Evolutionary conservation across 306 rosid species (phyloP).

Genomic region (Cercis canadensis): DNA sequence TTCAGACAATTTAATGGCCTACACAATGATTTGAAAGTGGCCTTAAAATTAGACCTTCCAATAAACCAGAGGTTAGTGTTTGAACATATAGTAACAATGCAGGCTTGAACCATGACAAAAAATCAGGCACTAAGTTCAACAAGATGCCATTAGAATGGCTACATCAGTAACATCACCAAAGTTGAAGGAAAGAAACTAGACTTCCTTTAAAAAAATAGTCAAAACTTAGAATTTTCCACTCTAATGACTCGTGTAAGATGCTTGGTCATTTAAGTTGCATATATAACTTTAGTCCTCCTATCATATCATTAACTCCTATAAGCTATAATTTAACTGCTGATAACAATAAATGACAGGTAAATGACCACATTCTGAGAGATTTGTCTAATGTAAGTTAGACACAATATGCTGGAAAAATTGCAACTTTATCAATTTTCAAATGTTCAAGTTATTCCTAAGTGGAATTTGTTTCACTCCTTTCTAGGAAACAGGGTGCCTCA

Average conservation of each 20-base stretch:
- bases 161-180: not conserved
- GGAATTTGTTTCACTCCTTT: not conserved
- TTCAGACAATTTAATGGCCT: not conserved
- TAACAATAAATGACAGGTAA: not conserved
- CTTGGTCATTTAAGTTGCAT: no score
- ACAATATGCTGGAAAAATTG: not conserved
- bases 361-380: not conserved
- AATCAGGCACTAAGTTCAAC: not conserved
- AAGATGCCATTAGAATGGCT: not conserved
- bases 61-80: not conserved
- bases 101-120: constrained; percentile 4
- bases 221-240: not conserved
- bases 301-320: not conserved
- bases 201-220: not conserved
- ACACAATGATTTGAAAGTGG: constrained; percentile 1
- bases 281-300: not conserved
- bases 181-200: not conserved
- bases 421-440: not conserved
- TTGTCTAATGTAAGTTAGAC: not conserved
- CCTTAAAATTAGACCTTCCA: not conserved
- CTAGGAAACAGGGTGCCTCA: not conserved
- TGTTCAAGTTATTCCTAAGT: no score
- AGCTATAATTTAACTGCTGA: not conserved
- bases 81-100: not conserved
- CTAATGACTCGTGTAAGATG: no score